These are phyloP conservation scores for Leishmania tropica DNA, from an alignment of 208 protist species.

Conservation along the genomic window DNA sequence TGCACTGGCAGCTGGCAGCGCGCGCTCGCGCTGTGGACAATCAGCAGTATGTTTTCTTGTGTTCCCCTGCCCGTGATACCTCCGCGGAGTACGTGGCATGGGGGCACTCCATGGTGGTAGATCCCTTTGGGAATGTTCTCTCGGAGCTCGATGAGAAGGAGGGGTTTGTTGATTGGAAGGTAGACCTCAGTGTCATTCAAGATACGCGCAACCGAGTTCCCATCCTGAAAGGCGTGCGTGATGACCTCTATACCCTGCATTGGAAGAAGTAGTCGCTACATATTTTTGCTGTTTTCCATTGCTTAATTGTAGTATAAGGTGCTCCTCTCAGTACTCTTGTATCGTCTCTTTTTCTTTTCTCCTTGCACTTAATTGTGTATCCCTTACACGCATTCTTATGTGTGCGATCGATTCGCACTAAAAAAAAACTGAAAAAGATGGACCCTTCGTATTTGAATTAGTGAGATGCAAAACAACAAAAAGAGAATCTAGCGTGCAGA, in stretches of 20 bases:
- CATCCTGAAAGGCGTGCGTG: conserved; percentile 72
- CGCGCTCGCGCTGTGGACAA: conserved; percentile 93
- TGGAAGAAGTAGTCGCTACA: conserved; percentile 46
- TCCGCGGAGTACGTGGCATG: conserved; percentile 93
- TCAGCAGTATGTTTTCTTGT: conserved; percentile 95
- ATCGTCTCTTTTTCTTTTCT: background rate
- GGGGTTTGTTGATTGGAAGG: conserved; percentile 56
- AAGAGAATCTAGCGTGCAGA: background rate
- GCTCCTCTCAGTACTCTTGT: background rate
- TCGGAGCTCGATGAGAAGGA: conserved; percentile 69
- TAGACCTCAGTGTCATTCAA: conserved; percentile 62
- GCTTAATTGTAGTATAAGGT: background rate
- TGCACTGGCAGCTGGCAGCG: conserved; percentile 97
- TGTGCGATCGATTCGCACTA: background rate
- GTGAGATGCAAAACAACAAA: background rate
- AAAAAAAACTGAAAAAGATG: background rate
- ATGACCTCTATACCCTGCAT: conserved; percentile 74
- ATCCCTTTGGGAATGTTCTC: conserved; percentile 90
- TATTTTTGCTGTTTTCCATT: conserved; percentile 8
- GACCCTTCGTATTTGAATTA: background rate
- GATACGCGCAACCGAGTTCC: conserved; percentile 65
- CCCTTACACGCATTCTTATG: background rate
- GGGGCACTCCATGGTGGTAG: conserved; percentile 96
- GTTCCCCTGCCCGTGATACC: conserved; percentile 94
- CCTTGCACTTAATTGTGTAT: background rate